phyloP scores from a whole-genome alignment of 2,329 filamentous ascomycete species.

The Endocalyx cinctus region DNA sequence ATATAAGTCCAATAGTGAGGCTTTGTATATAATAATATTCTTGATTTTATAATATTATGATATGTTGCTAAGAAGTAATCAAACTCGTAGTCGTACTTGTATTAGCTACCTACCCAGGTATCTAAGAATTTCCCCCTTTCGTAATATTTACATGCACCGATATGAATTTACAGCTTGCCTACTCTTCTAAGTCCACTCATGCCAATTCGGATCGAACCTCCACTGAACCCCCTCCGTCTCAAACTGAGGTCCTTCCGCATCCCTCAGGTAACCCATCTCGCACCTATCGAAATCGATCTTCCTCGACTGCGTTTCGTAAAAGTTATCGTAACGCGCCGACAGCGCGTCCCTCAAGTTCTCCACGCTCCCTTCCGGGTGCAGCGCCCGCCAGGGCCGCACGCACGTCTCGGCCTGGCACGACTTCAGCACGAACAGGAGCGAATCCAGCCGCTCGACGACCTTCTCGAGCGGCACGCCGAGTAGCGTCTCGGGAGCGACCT shows the following conservation, averaged over 20 bases:
- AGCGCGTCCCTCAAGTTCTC: constrained; percentile 40
- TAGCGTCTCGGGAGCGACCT: constrained; percentile 10
- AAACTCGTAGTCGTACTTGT: no score
- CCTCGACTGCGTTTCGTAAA: constrained; percentile 33
- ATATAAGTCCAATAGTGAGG: no score
- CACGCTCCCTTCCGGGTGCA: constrained; percentile 42
- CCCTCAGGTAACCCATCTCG: constrained; percentile 43
- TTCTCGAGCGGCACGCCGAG: constrained; percentile 25
- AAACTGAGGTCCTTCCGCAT: constrained; percentile 42
- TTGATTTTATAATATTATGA: no score
- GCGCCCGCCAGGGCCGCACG: constrained; percentile 39
- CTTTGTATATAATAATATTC: no score
- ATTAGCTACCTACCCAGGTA: neutral
- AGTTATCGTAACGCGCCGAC: constrained; percentile 34
- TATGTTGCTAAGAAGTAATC: no score
- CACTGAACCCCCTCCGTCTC: neutral
- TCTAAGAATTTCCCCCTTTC: neutral
- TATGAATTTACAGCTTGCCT: no score
- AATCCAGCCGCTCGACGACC: constrained; percentile 38
- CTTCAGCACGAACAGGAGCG: constrained; percentile 45
- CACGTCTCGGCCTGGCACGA: constrained; percentile 43
- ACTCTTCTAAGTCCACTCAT: constrained; percentile 17
- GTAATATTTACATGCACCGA: no score
- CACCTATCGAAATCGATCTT: constrained; percentile 44
- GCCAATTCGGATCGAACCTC: constrained; percentile 13